Conservation (phyloP, 306 rosid species). For the Trifolium repens region DNA sequence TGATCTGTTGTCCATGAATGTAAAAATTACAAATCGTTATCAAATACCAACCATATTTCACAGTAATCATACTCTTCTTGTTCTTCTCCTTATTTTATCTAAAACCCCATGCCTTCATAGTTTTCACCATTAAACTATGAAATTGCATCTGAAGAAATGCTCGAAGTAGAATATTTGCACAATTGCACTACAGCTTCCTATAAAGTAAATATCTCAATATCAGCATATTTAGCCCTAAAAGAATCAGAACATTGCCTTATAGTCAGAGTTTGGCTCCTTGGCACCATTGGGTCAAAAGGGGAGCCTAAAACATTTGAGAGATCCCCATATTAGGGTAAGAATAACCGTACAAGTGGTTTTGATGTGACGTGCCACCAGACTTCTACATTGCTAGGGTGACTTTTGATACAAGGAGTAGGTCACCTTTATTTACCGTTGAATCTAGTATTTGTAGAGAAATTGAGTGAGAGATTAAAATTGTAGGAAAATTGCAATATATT, state of each 20-base stretch:
- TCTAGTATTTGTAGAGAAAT: neutral
- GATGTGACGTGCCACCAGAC: neutral
- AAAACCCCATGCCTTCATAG: neutral
- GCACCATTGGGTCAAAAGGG: constrained; percentile 4
- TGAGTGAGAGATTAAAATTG: neutral
- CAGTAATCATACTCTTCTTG: neutral
- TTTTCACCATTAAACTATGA: constrained; percentile 5
- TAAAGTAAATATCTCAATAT: neutral
- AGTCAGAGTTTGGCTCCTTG: neutral
- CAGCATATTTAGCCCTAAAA: neutral
- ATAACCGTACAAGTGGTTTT: neutral
- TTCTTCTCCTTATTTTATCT: neutral
- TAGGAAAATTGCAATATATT: neutral
- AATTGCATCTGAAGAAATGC: constrained; percentile 6
- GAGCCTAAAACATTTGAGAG: neutral
- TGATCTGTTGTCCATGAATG: constrained; percentile 11
- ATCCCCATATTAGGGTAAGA: neutral
- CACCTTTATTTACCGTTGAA: too few relatives aligned
- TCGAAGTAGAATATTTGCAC: neutral
- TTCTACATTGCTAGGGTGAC: neutral
- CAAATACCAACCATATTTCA: neutral
- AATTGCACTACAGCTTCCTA: neutral
- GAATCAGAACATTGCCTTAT: neutral
- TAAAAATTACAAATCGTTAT: constrained; percentile 11
- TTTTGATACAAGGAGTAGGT: neutral